Evolutionary conservation across 352 stramenopile species (phyloP).

Genomic region (Globisporangium rhizosaccharum): DNA sequence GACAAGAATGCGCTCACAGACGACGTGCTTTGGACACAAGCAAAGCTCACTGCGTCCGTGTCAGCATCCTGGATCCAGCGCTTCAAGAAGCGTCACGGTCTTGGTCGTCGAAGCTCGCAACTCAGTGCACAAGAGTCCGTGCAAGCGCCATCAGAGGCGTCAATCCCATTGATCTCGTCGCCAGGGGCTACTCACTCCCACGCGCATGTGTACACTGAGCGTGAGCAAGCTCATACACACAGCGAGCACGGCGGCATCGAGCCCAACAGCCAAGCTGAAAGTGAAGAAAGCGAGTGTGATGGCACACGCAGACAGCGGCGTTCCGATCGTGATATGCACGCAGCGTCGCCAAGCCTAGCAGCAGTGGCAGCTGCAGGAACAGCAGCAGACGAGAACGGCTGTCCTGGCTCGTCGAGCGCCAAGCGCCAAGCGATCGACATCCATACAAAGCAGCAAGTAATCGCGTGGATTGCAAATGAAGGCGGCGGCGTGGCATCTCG

Average conservation of each 20-base stretch:
- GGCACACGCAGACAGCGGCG: too few species aligned
- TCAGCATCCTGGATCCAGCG: slow-evolving; percentile 11
- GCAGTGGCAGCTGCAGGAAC: background rate
- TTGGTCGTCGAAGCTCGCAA: background rate
- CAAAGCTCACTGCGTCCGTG: slow-evolving; percentile 6
- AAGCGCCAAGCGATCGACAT: slow-evolving; percentile 13
- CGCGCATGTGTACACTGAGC: background rate
- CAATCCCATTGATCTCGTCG: background rate
- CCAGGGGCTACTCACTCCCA: too few species aligned
- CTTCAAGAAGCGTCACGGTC: slow-evolving; percentile 10
- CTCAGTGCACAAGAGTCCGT: background rate
- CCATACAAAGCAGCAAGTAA: slow-evolving; percentile 10
- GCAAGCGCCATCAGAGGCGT: background rate
- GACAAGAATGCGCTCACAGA: slow-evolving; percentile 5
- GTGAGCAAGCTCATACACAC: background rate
- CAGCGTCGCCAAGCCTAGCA: too few species aligned
- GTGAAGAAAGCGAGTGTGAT: too few species aligned
- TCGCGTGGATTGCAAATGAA: slow-evolving; percentile 9
- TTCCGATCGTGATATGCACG: too few species aligned
- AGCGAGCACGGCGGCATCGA: background rate
- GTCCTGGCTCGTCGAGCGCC: background rate
- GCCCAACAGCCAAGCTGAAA: too few species aligned
- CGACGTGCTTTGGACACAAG: slow-evolving; percentile 8
- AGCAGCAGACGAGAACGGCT: background rate
- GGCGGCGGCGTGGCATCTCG: slow-evolving; percentile 10